Conservation (phyloP, 2,329 filamentous ascomycete genomes). For the Diaporthe ampelina region DNA sequence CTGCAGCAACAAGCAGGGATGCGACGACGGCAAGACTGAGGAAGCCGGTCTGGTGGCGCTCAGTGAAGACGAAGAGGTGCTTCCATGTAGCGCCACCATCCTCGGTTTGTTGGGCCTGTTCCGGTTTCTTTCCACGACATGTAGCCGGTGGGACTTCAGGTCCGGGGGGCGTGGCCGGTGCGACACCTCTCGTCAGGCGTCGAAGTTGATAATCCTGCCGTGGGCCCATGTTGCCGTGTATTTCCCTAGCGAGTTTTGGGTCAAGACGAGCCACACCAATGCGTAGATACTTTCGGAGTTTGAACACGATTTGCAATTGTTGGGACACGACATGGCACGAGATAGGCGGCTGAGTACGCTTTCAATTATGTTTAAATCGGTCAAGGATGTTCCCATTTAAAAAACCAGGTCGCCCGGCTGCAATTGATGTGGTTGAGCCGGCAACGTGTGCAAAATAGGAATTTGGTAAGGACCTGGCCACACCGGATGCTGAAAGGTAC, state of each 20-base stretch:
- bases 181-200: neutral
- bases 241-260: neutral
- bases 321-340: neutral
- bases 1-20: constrained; percentile 71
- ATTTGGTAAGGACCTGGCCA: neutral
- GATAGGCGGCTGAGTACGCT: too few species aligned
- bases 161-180: neutral
- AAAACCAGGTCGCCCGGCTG: neutral
- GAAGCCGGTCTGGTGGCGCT: constrained; percentile 67
- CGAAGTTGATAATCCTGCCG: neutral
- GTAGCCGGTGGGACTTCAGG: neutral
- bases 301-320: neutral
- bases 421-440: neutral
- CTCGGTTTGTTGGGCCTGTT: neutral
- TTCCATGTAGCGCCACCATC: constrained; percentile 45
- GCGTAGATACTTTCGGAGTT: neutral
- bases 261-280: neutral
- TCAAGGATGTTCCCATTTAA: neutral
- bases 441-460: neutral
- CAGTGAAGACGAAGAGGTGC: constrained; percentile 80
- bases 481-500: neutral
- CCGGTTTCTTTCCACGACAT: neutral
- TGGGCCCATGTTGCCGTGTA: neutral
- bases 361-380: neutral
- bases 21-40: constrained; percentile 68